Evolutionary conservation across 371 early-diverging fungal species (phyloP).

Genomic region (Saksenaea vasiformis): DNA sequence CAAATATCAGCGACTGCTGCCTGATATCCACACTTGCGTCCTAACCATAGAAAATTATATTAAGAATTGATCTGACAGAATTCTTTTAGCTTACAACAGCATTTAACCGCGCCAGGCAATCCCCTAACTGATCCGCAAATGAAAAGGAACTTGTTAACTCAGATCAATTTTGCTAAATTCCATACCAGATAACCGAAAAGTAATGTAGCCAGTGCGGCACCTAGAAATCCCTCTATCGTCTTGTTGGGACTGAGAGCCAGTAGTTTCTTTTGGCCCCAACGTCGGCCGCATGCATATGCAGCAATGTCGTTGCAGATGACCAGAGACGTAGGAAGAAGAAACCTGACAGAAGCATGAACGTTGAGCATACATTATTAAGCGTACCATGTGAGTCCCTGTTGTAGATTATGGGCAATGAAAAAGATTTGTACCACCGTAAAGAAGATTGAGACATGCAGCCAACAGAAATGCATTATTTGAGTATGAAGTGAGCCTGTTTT

Average conservation of each 20-base stretch:
- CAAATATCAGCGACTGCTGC: constrained; percentile 18
- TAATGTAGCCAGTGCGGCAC: constrained; percentile 23
- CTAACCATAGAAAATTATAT: not conserved
- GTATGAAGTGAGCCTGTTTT: not conserved
- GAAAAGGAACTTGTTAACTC: not conserved
- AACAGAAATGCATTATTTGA: constrained; percentile 23
- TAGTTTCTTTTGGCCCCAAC: constrained; percentile 15
- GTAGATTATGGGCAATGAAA: constrained; percentile 26
- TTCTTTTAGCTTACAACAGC: not conserved
- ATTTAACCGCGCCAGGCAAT: not conserved
- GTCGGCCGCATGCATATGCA: constrained; percentile 29
- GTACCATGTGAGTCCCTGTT: constrained; percentile 31
- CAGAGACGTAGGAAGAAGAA: constrained; percentile 27
- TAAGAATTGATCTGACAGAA: not conserved
- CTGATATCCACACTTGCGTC: not conserved
- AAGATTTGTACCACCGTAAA: constrained; percentile 25
- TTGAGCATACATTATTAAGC: not conserved
- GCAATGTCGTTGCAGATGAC: constrained; percentile 31
- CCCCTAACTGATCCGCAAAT: not conserved
- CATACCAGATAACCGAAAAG: constrained; percentile 18
- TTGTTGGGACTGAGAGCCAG: constrained; percentile 28
- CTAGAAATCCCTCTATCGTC: constrained; percentile 36
- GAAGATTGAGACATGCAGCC: constrained; percentile 27
- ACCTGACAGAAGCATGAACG: constrained; percentile 13
- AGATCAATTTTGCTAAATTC: not conserved